Evolutionary conservation across 106 monocot species (phyloP).

Genomic region (Apostasia ramifera): DNA sequence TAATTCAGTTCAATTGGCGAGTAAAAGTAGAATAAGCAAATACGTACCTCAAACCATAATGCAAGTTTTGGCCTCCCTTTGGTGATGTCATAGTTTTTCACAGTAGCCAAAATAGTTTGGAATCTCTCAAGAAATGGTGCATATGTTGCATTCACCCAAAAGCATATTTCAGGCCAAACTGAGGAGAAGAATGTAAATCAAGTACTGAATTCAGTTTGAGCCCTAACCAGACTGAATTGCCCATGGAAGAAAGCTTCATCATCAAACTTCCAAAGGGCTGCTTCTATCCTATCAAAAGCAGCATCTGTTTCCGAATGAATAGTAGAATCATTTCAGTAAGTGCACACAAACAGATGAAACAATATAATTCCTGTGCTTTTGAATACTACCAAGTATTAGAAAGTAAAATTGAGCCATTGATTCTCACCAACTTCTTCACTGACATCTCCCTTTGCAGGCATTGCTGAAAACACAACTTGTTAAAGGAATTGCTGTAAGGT

Average conservation of each 20-base stretch:
- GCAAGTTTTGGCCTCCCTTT: slow-evolving; percentile 64
- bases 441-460: too few species aligned
- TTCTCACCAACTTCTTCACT: too few species aligned
- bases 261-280: slow-evolving; percentile 47
- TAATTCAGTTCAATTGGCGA: too few species aligned
- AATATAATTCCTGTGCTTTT: too few species aligned
- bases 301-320: slow-evolving; percentile 18
- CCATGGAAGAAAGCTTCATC: slow-evolving; percentile 86
- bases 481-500: too few species aligned
- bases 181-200: not conserved
- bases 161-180: not conserved
- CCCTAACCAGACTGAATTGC: slow-evolving; percentile 70
- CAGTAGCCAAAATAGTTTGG: slow-evolving; percentile 33
- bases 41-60: slow-evolving; percentile 62
- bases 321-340: too few species aligned
- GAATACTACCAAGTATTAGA: too few species aligned
- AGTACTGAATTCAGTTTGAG: not conserved
- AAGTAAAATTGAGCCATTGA: too few species aligned
- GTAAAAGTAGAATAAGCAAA: too few species aligned
- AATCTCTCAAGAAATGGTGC: slow-evolving; percentile 87
- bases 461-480: too few species aligned
- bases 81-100: slow-evolving; percentile 71
- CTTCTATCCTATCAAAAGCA: slow-evolving; percentile 67
- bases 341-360: too few species aligned
- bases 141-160: slow-evolving; percentile 75